These are phyloP conservation scores for Heterobasidion irregulare DNA, from an alignment of 1,284 basidiomycete genomes.

Conservation along the genomic window DNA sequence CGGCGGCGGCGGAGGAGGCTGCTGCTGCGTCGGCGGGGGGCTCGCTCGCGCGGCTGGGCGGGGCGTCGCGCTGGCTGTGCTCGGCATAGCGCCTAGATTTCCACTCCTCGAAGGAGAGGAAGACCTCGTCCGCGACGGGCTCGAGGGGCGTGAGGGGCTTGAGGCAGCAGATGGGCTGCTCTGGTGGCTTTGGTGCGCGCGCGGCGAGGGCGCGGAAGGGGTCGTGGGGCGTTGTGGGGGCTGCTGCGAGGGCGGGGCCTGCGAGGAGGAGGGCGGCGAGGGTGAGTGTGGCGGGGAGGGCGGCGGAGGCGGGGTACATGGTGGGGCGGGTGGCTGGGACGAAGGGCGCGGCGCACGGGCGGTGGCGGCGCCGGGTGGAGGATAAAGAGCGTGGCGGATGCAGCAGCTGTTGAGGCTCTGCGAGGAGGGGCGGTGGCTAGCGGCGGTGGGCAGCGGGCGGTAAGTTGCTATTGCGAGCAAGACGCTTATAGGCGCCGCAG, in stretches of 20 bases:
- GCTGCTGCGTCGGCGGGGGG: neutral
- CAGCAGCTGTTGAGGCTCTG: too few relatives aligned
- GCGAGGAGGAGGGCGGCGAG: constrained; percentile 27
- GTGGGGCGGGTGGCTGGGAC: too few relatives aligned
- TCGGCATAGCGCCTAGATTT: constrained; percentile 56
- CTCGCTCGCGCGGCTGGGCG: constrained; percentile 10
- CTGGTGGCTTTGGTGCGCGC: constrained; percentile 36
- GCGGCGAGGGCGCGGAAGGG: constrained; percentile 48
- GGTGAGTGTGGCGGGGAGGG: constrained; percentile 21
- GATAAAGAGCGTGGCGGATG: too few relatives aligned
- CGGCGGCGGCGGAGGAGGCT: neutral
- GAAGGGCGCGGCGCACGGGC: too few relatives aligned
- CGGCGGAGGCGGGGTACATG: neutral
- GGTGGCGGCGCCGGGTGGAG: too few relatives aligned
- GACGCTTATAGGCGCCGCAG: too few relatives aligned
- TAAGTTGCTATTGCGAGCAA: too few relatives aligned
- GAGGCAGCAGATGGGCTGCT: constrained; percentile 60
- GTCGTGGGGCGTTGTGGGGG: constrained; percentile 45
- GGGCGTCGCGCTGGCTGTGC: constrained; percentile 16
- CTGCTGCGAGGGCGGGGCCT: constrained; percentile 26
- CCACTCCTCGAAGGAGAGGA: constrained; percentile 89
- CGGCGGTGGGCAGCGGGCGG: too few relatives aligned
- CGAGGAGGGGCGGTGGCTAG: too few relatives aligned
- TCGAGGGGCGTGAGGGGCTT: constrained; percentile 42
- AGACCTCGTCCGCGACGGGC: constrained; percentile 48